Evolutionary conservation across 208 protist species (phyloP), one percentile per base, ranked within the genome.

Genomic region (Willaertia magna): DNA sequence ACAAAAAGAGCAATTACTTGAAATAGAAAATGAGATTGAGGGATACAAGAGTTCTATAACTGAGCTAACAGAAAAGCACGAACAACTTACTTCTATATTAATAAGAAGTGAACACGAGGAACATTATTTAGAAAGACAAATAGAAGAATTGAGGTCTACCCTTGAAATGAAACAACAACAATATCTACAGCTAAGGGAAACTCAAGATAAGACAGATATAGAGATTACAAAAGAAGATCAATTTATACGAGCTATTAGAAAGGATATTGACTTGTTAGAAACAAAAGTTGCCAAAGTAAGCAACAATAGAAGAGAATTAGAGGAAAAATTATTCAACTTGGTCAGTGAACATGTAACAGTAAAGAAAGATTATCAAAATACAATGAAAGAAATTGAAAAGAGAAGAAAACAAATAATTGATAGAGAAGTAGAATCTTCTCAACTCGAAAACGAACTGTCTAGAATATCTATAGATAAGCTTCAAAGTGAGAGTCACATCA

Each of bases 401-500:
- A 94, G 96, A 78, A 95, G 96, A 85, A 90, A 88, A 16, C 84
- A 87, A 12, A 97, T 97, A 49, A 88, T 91, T n/a, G 90, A 96
- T 26, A 97, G 97, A 87, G 96, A 98, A 89, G 91, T 96, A 78
- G 92, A 97, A 52, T 91, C 95, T 30, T 93, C 95, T n/a, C 91
- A 96, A 79, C 94, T 97, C 92, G 93, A 97, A 85, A 98, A 98
- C 89, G 96, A 98, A 88, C 88, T 98, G 26, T 93, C 95, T 12
- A 92, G 96, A 30, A 96, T 98, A 86, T 91, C 94, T 20, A 91
- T 98, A 43, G 96, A 98, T 91, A 95, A 93, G 3, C 87, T 98
- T 40, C 96, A 97, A 89, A 93, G 95, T 1, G 91, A 94, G 52
- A 89, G 95, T 47, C 96, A 97, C 90, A 97, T 96, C 82, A 93